Evolutionary conservation across 2,329 filamentous ascomycete species (phyloP), one percentile per base, ranked within the genome.

Genomic region (Penicillium crustosum): DNA sequence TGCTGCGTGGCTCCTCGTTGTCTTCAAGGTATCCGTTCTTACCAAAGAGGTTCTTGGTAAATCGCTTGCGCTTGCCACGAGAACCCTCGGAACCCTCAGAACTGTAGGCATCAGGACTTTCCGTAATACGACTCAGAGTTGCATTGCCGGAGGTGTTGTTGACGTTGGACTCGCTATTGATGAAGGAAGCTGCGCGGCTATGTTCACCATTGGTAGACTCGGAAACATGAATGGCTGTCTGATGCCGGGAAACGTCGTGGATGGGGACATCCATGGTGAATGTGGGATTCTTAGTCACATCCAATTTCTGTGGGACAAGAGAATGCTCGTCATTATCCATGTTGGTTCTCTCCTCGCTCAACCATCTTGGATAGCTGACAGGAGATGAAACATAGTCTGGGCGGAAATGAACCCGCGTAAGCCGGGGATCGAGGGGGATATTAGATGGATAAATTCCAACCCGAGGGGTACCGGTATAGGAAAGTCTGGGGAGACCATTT

Each of bases 11-110:
- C 6, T 3, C 19, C 36, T 51, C 36, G 8, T 42, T 29, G n/a
- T 51, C 25, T 1, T 29, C 36, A 29, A 79, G 69, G 70, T 72
- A 77, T 36, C 76, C 76, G 19, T 75, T 70, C 35, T 71, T 67
- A 6, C 77, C 77, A 55, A 79, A 77, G n/a, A 79, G 63, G 45
- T 73, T 74, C 62, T 79, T 79, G 58, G 74, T 72, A 15, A 33
- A 38, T 12, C 33, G 43, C 39, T 31, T 42, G 39, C 39, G 19
- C 29, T 41, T 27, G 49, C 36, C 49, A 42, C n/a, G 17, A 23
- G 49, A 42, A 9, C 6, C 25, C 2, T 21, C 23, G 8, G 49
- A 41, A n/a, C n/a, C n/a, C 9, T 17, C n/a, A n/a, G 36, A 51
- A n/a, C 21, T 49, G 31, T 7, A n/a, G 21, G 0, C 6, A 49